These are phyloP conservation scores for Panus rudis DNA, from an alignment of 768 basidiomycete species.

Conservation along the genomic window DNA sequence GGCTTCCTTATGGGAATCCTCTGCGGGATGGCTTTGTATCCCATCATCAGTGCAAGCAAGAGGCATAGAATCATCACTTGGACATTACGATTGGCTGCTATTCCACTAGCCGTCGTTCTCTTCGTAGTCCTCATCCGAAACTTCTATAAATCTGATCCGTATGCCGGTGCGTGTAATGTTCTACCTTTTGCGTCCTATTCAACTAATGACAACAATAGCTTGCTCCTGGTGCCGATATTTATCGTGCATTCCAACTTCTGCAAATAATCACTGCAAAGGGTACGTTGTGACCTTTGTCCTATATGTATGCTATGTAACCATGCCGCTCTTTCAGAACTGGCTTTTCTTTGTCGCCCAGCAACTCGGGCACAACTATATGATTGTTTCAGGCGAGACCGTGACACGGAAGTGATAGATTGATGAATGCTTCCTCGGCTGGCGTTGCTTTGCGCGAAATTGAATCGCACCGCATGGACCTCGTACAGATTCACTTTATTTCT, in stretches of 20 bases:
- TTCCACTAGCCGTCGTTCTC: conserved; percentile 70
- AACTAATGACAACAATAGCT: conserved; percentile 36
- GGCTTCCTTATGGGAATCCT: conserved; percentile 83
- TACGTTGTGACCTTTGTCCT: conserved; percentile 26
- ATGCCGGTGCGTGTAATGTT: conserved; percentile 50
- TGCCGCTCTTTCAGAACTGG: no score
- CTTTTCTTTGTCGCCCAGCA: no score
- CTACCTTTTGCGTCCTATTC: background rate
- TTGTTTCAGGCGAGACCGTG: no score
- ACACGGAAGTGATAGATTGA: no score
- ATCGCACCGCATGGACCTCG: no score
- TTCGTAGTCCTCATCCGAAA: conserved; percentile 81
- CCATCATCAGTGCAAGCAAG: conserved; percentile 76
- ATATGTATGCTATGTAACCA: no score
- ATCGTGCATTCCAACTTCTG: conserved; percentile 76
- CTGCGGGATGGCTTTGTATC: conserved; percentile 78
- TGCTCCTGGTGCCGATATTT: conserved; percentile 86
- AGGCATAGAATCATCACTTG: conserved; percentile 69
- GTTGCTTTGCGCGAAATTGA: no score
- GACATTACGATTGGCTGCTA: conserved; percentile 62
- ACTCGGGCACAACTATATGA: no score
- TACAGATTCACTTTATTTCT: no score
- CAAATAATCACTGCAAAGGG: conserved; percentile 62
- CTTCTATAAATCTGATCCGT: conserved; percentile 86
- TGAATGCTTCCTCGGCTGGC: no score